Evolutionary conservation across 768 basidiomycete genomes (phyloP), one percentile per base, ranked within the genome.

Genomic region (Russula lepida): DNA sequence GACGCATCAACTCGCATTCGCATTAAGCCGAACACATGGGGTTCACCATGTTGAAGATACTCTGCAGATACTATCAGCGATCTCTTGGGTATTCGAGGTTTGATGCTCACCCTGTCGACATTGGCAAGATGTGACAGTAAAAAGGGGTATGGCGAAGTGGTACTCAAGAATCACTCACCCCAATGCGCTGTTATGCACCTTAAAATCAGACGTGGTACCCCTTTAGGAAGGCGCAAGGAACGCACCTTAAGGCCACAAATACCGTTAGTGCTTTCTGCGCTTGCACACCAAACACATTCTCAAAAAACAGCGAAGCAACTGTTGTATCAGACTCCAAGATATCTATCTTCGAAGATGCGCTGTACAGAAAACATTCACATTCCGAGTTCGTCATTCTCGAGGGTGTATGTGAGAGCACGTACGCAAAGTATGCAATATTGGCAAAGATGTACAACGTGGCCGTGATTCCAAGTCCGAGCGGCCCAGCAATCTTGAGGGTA

Each of bases 401-500:
- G n/a, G n/a, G 23, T 8, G n/a, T 11, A 28, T 51, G 19, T 39
- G 17, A n/a, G 13, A 13, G 17, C 11, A 72, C 73, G n/a, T 63
- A 73, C 71, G 81, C 76, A 51, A 83, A 84, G 65, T 84, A 84
- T 3, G 83, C 79, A 2, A 84, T 72, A 54, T 84, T 84, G 3
- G 81, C 81, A 4, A 84, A 71, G 15, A 84, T 62, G 57, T 85
- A 84, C 2, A 84, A 69, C 2, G 74, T 66, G 0, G 81, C 76
- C 37, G 81, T 82, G 27, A 84, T 80, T 5, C 78, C 75, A 12
- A 84, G 70, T 0, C 82, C 83, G 21, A 84, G 78, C 0, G 82
- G 83, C 2, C 80, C 83, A 0, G 83, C 82, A 37, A 84, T 82
- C 69, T 81, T 82, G 55, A 85, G 77, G 8, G 84, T 85, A 47